Evolutionary conservation across 2,329 filamentous ascomycete species (phyloP), one percentile per base, ranked within the genome.

Genomic region (Verticillium dahliae): DNA sequence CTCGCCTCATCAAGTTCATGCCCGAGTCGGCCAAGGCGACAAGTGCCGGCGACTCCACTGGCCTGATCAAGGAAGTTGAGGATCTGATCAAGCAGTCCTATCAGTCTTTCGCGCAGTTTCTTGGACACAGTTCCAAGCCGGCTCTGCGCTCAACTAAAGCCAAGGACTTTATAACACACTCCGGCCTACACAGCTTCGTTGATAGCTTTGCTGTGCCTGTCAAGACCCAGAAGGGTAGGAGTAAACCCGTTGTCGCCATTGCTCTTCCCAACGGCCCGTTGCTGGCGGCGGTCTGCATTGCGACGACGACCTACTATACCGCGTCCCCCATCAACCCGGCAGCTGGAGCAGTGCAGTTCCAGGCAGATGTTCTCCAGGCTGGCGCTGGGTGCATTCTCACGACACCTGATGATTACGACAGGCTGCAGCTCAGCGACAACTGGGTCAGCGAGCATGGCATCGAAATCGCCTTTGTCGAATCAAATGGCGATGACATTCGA

Each of bases 211-310:
- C 63, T 1, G 67, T 79, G 1, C 70, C 74, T 5, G 57, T 68
- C 1, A 15, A 55, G 2, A 60, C 61, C 35, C 59, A 63, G 9
- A 62, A 59, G 2, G 54, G 38, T 1, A 55, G 59, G 11, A 62
- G 56, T 50, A 80, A 80, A 63, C 78, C 79, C 2, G 72, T 80
- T 13, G 74, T 83, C 10, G 81, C 78, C 34, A 76, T 85, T 56
- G 78, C 81, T 2, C 67, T 85, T 5, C 81, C 81, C 1, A 85
- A 85, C 65, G 82, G 82, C 3, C 80, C 80, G 11, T 69, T 83
- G 1, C 72, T 84, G n/a, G 82, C 81, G 10, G 73, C 81, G 13
- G 76, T 79, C 2, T 77, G 78, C 33, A 67, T 85, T 15, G 79
- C 81, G 0, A 76, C 81, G 4, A 72, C 79, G 3, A 80, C 77